Evolutionary conservation across 345 rosid species (phyloP), one percentile per base, ranked within the genome.

Genomic region (Citrus trifoliata): DNA sequence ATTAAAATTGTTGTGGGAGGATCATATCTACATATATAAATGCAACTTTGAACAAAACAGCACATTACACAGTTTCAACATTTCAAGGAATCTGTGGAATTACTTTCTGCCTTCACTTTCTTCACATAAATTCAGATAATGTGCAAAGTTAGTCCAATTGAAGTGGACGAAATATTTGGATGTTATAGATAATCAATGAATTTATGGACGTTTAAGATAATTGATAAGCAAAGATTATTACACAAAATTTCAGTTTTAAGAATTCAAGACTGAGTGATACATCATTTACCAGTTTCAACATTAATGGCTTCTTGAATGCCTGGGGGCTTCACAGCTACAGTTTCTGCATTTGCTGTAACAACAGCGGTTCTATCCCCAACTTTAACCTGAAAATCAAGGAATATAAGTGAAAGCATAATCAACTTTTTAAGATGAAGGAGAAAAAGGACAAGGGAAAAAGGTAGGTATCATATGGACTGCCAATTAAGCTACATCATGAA

Each of bases 261-360:
- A 66, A 28, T 48, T 76, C 21, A 27, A 61, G 40, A 60, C 21
- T 68, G 55, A 21, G 65, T 71, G 64, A 70, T 55, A 21, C n/a
- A 67, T 18, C 18, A 62, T 35, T 76, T 91, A 93, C 91, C 92
- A 35, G 76, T 85, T 86, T 93, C 97, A n/a, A 89, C 82, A 82
- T 90, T 82, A 58, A 96, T 94, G 27, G 91, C 95, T 67, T 94
- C 97, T 84, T 94, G 99, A 81, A 96, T 87, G 73, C 95, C 97
- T 74, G 80, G 81, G n/a, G 99, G 99, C 55, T 32, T 89, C 62
- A 94, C 80, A n/a, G 82, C 97, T 83, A 85, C 79, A 2, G 98
- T 96, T 81, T 96, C 97, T 76, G 90, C 91, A 81, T 88, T 90
- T 63, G 93, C 76, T 32, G 97, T 94, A 65, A 87, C 84, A 83